Base-by-base conservation (phyloP, 441 rosid species). In the Pelargonium myrrhifolium region DNA sequence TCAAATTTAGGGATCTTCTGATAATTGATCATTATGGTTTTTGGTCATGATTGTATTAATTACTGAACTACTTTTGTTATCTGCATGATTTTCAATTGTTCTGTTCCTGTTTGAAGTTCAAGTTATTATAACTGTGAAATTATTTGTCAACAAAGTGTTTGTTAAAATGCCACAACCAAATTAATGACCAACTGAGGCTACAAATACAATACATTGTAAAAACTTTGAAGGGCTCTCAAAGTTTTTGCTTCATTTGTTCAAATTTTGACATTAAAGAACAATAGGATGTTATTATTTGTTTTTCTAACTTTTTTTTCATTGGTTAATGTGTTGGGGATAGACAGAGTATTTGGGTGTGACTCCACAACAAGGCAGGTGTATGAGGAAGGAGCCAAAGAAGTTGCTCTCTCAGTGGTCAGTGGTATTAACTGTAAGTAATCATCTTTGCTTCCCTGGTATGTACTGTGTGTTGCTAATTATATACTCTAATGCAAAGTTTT, bases 391-490 rank as follows among this genome's bases (percentile, higher is more conserved):
- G 97, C 95, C 24, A 92, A 82, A 72, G 86, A 86, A 68, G 89
- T 92, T 79, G 88, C 92, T 63, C 87, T 95, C 66, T 79, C 92
- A 35, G 97, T 84, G 1, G 92, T 87, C 69, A 73, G 70, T 14
- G 99, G 99, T 65, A 86, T 90, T 66, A 95, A 95, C 75, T 78
- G 99, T 95, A 73, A 84, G 83, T 68, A 74, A 60, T 64, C 66
- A 47, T 47, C 55, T 45, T 45, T 55, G 39, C 39, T 49, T 75
- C 37, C 65, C 1, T 35, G 39, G 39, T 35, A 35, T 6, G 39
- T 35, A 35, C 61, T 18, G 0, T 1, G 39, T 71, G 12, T 72
- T 49, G 12, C 14, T 17, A 6, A 9, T 7, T 31, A 26, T 9
- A 14, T 63, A 17, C 37, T 35, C 7, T 17, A 28, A 17, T 39